Percentiles rank a stretch among this genome's conserved stretches.
Evolutionary conservation across 768 basidiomycete species (phyloP).

Genomic region (Boletus rufocinnamomeus): DNA sequence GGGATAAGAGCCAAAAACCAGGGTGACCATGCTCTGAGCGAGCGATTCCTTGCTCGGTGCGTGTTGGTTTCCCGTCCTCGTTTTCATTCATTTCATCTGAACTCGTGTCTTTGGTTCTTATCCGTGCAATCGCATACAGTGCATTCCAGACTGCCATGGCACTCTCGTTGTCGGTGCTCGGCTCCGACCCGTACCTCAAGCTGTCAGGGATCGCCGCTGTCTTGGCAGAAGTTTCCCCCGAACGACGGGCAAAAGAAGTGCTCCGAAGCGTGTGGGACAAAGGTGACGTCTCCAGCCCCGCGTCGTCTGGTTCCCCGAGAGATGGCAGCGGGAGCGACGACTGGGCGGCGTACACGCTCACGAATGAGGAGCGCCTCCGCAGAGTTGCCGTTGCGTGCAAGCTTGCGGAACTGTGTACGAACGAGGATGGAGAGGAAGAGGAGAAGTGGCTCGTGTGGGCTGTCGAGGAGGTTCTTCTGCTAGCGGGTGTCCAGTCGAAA

Average conservation of each 20-base stretch:
- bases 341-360: conserved; percentile 32
- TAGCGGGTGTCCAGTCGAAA: conserved; percentile 21
- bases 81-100: not conserved
- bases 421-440: conserved; percentile 38
- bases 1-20: conserved; percentile 65
- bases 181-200: conserved; percentile 59
- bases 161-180: conserved; percentile 40
- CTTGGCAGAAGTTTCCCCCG: conserved; percentile 51
- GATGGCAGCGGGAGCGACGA: not conserved
- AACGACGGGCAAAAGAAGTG: conserved; percentile 28
- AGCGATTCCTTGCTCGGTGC: conserved; percentile 55
- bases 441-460: conserved; percentile 46
- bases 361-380: conserved; percentile 43
- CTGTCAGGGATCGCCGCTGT: conserved; percentile 65
- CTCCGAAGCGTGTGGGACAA: conserved; percentile 28
- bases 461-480: conserved; percentile 44
- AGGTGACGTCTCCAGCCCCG: conserved; percentile 1
- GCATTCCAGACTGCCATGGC: conserved; percentile 56
- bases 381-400: conserved; percentile 47
- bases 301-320: conserved; percentile 6
- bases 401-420: conserved; percentile 43
- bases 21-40: conserved; percentile 53
- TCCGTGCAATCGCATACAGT: conserved; percentile 30
- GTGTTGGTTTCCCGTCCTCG: conserved; percentile 15
- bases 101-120: not conserved